These are phyloP conservation scores for Excoecaria agallocha DNA, from an alignment of 345 rosid genomes.

Conservation along the genomic window DNA sequence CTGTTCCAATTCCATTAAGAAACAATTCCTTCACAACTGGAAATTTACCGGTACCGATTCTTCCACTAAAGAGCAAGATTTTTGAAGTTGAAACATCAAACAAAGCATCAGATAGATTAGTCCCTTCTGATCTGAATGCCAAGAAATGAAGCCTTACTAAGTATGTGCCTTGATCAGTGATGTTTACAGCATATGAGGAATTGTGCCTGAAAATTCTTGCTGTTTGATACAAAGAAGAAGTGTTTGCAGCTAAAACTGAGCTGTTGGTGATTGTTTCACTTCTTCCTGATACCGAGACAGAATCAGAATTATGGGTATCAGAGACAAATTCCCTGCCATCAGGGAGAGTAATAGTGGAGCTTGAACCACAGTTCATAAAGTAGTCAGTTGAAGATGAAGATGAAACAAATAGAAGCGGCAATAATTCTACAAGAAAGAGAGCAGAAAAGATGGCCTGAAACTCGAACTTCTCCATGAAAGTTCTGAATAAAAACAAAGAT, in stretches of 20 bases:
- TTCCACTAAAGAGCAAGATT: slow-evolving; percentile 25
- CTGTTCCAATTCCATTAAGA: slow-evolving; percentile 19
- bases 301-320: slow-evolving; percentile 7
- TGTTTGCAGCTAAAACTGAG: background rate
- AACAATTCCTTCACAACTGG: slow-evolving; percentile 44
- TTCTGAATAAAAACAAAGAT: too few species aligned
- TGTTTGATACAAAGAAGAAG: slow-evolving; percentile 36
- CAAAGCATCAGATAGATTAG: slow-evolving; percentile 32
- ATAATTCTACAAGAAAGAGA: too few species aligned
- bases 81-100: slow-evolving; percentile 38
- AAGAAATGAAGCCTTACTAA: slow-evolving; percentile 50
- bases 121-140: slow-evolving; percentile 15
- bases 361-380: slow-evolving; percentile 2
- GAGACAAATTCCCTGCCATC: slow-evolving; percentile 17
- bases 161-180: too few species aligned
- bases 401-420: too few species aligned
- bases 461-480: too few species aligned
- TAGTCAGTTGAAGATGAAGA: background rate
- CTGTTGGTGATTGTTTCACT: slow-evolving; percentile 4
- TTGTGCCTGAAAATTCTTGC: slow-evolving; percentile 42
- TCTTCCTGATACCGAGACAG: slow-evolving; percentile 7
- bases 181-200: slow-evolving; percentile 36
- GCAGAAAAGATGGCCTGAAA: too few species aligned
- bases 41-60: slow-evolving; percentile 9
- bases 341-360: background rate